phyloP scores from a whole-genome alignment of 106 monocot genomes.

The Allium sativum region DNA sequence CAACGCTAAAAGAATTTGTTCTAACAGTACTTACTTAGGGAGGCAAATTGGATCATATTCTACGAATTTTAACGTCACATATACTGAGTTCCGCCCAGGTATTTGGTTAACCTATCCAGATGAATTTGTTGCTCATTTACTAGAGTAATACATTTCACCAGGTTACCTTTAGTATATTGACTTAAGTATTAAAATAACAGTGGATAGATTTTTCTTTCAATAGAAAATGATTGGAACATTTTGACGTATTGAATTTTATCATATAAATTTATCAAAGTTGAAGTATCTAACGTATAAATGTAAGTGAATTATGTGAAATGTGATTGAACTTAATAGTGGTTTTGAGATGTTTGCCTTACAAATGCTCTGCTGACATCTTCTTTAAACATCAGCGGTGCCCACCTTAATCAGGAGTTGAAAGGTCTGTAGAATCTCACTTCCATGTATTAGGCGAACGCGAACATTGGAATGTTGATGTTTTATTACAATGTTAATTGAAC shows the following conservation, averaged over 20 bases:
- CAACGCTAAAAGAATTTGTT: constrained; percentile 68
- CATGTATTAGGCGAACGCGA: constrained; percentile 84
- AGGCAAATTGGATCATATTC: constrained; percentile 73
- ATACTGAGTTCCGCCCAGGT: constrained; percentile 80
- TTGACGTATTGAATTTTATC: too few species aligned
- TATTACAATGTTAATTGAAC: constrained; percentile 74
- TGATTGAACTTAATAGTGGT: too few species aligned
- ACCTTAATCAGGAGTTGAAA: constrained; percentile 88
- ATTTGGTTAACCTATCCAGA: not conserved
- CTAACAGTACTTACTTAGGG: constrained; percentile 86
- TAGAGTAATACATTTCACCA: not conserved
- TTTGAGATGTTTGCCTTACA: too few species aligned
- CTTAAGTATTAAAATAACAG: too few species aligned
- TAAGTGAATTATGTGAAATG: too few species aligned
- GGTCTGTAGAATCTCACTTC: constrained; percentile 76
- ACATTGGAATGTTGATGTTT: constrained; percentile 87
- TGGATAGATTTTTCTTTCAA: too few species aligned
- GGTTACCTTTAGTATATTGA: too few species aligned
- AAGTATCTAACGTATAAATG: too few species aligned
- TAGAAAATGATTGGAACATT: too few species aligned
- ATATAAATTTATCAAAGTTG: too few species aligned
- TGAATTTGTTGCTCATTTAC: not conserved
- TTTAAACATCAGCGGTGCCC: constrained; percentile 66
- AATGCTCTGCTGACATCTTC: constrained; percentile 12
- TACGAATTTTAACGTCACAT: constrained; percentile 63